These are phyloP conservation scores for Breynia disticha DNA, from an alignment of 441 rosid genomes.

Conservation along the genomic window DNA sequence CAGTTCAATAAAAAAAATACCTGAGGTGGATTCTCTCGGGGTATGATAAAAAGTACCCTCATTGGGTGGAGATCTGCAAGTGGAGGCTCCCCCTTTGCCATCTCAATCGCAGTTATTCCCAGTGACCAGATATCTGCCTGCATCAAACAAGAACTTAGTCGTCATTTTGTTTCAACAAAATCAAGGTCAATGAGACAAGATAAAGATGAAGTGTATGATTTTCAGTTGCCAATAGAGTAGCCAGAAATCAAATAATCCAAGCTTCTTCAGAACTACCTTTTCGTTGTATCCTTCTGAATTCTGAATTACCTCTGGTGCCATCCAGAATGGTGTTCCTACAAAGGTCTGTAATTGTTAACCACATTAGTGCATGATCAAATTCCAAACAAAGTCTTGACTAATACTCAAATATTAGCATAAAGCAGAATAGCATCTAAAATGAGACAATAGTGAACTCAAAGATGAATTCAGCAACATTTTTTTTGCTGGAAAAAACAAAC, in stretches of 20 bases:
- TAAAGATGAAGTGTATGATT: too few relatives aligned
- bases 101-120: constrained; percentile 96
- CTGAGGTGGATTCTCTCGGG: constrained; percentile 99
- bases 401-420: background rate
- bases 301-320: constrained; percentile 99
- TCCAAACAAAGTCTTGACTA: constrained; percentile 9
- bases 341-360: constrained; percentile 65
- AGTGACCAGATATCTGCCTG: constrained; percentile 99
- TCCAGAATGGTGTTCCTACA: constrained; percentile 99
- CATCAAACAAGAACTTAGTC: constrained; percentile 17
- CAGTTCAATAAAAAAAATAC: constrained; percentile 26
- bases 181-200: background rate
- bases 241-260: constrained; percentile 5
- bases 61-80: constrained; percentile 99
- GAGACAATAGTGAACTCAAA: too few relatives aligned
- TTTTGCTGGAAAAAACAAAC: too few relatives aligned
- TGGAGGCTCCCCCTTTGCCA: constrained; percentile 99
- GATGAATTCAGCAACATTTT: too few relatives aligned
- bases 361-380: constrained; percentile 30
- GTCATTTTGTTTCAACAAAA: background rate
- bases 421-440: background rate
- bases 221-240: constrained; percentile 2
- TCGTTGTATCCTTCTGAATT: constrained; percentile 96
- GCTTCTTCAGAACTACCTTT: constrained; percentile 45
- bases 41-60: constrained; percentile 99